Evolutionary conservation across 257 asterid genomes (phyloP).

Genomic region (Fraxinus excelsior): DNA sequence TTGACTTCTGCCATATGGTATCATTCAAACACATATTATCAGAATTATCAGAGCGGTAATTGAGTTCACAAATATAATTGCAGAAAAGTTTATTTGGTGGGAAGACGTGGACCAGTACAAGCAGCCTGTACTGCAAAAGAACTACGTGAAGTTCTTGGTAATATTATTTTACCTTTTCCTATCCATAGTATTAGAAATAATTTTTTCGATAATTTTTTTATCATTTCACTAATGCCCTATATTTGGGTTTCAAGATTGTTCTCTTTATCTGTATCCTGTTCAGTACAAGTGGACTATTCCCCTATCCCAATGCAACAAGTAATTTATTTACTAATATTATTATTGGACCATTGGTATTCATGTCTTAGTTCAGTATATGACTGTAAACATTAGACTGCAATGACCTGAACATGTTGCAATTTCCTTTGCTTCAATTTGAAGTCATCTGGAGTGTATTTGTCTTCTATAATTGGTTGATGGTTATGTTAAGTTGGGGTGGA

Average conservation of each 20-base stretch:
- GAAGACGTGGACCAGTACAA: slow-evolving; percentile 98
- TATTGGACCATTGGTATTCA: neutral
- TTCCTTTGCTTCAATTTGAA: neutral
- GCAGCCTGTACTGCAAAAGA: slow-evolving; percentile 97
- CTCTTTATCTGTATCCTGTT: slow-evolving; percentile 7
- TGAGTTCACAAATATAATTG: slow-evolving; percentile 24
- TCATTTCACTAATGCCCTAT: neutral
- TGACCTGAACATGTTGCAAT: neutral
- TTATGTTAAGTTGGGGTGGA: slow-evolving; percentile 9
- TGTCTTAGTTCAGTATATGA: neutral
- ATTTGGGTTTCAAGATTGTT: neutral
- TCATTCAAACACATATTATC: neutral
- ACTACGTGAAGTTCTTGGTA: slow-evolving; percentile 86
- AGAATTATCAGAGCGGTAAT: slow-evolving; percentile 5
- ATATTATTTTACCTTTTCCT: slow-evolving; percentile 13
- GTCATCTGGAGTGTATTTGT: slow-evolving; percentile 8
- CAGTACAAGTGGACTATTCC: neutral
- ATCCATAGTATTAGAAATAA: neutral
- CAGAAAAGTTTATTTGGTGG: slow-evolving; percentile 93
- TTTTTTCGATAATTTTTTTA: too few species aligned
- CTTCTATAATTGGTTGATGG: neutral
- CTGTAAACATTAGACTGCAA: neutral
- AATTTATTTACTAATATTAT: neutral
- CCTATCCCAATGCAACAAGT: neutral
- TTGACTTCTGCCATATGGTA: slow-evolving; percentile 16